A percentile compares a stretch with the other conserved stretches of the same genome.
These are phyloP conservation scores for Dendrocalamus latiflorus DNA, from an alignment of 202 grass and related monocot species.

Conservation along the genomic window DNA sequence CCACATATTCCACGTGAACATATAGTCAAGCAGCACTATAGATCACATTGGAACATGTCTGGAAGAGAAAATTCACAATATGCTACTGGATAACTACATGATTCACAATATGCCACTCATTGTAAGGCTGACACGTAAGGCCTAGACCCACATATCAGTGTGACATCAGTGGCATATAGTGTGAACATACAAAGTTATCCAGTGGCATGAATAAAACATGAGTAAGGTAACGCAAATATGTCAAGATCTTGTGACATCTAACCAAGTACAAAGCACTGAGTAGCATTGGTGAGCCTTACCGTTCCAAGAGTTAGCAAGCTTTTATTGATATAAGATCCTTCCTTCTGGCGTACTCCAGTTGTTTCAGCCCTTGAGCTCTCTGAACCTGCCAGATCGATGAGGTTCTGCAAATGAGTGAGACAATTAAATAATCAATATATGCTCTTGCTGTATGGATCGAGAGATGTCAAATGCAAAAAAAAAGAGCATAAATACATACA, in stretches of 20 bases:
- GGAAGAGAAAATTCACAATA: background rate
- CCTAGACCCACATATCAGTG: too few relatives aligned
- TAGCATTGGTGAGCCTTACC: conserved; percentile 34
- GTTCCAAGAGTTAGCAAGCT: conserved; percentile 99
- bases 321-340: conserved; percentile 99
- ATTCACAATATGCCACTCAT: too few relatives aligned
- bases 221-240: background rate
- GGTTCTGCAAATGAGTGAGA: conserved; percentile 79
- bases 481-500: background rate
- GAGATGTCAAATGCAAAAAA: background rate
- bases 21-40: background rate
- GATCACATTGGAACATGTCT: background rate
- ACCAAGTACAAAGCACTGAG: background rate
- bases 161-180: too few relatives aligned
- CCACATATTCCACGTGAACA: background rate
- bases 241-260: background rate
- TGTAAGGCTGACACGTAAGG: too few relatives aligned
- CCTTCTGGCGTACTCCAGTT: conserved; percentile 88
- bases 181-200: too few relatives aligned
- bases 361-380: conserved; percentile 98
- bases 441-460: background rate
- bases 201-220: conserved; percentile 2
- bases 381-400: conserved; percentile 99
- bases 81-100: too few relatives aligned
- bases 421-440: conserved; percentile 36